phyloP scores from a whole-genome alignment of 2,329 filamentous ascomycete species.

The Fusarium sp. region DNA sequence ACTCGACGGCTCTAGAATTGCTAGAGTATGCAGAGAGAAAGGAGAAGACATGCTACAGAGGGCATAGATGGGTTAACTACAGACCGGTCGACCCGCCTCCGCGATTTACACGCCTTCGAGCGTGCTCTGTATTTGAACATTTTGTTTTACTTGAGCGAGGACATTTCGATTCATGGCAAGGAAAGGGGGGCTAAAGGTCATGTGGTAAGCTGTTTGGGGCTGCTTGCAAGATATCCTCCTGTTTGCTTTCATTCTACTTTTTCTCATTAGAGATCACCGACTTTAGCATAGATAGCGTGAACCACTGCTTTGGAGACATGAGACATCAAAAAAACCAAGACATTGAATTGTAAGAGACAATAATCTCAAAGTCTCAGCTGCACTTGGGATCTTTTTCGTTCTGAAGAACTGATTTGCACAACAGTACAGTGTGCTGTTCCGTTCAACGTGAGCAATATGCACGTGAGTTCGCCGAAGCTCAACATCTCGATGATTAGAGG shows the following conservation, averaged over 20 bases:
- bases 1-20: neutral
- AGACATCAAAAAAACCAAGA: constrained; percentile 22
- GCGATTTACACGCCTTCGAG: constrained; percentile 18
- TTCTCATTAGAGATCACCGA: constrained; percentile 16
- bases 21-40: constrained; percentile 1
- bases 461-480: constrained; percentile 24
- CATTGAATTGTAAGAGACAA: constrained; percentile 4
- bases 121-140: constrained; percentile 23
- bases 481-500: constrained; percentile 12
- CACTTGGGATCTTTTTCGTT: neutral
- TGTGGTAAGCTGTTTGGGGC: constrained; percentile 28
- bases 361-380: neutral
- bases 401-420: neutral
- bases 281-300: constrained; percentile 31
- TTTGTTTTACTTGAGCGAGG: constrained; percentile 30
- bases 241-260: constrained; percentile 22
- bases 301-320: constrained; percentile 6
- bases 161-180: constrained; percentile 28
- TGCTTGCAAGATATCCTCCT: constrained; percentile 39
- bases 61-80: constrained; percentile 1
- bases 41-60: constrained; percentile 11
- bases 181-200: constrained; percentile 15
- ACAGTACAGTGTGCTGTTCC: neutral
- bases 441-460: neutral
- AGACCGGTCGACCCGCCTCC: constrained; percentile 7